These are phyloP conservation scores for Entonaema liquescens DNA, from an alignment of 495 filamentous ascomycete genomes.

Conservation along the genomic window DNA sequence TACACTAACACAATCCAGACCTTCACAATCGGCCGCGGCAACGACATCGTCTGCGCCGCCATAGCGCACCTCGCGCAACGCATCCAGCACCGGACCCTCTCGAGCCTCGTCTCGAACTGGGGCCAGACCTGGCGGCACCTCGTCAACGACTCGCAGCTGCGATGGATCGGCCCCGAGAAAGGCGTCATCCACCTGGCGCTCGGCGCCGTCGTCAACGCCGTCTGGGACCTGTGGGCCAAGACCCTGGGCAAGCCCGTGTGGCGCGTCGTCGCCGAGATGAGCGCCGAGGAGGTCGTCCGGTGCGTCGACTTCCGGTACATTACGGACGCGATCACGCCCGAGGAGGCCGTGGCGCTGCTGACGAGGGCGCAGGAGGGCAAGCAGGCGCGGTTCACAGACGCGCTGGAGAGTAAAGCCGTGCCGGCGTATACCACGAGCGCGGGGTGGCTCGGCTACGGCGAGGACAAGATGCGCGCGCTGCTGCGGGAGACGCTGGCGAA, in stretches of 20 bases:
- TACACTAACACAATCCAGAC: slow-evolving; percentile 62
- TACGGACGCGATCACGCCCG: slow-evolving; percentile 88
- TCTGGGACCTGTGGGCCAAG: slow-evolving; percentile 97
- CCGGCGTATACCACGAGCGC: slow-evolving; percentile 92
- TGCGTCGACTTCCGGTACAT: slow-evolving; percentile 96
- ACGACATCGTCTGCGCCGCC: slow-evolving; percentile 89
- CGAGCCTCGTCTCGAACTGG: slow-evolving; percentile 80
- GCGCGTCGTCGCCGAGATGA: slow-evolving; percentile 89
- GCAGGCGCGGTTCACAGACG: slow-evolving; percentile 71
- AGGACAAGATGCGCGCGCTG: slow-evolving; percentile 81
- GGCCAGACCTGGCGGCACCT: slow-evolving; percentile 91
- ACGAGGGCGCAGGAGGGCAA: slow-evolving; percentile 69
- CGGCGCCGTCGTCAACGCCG: slow-evolving; percentile 87
- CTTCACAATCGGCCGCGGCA: slow-evolving; percentile 95
- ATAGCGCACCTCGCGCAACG: slow-evolving; percentile 80
- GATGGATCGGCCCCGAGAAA: slow-evolving; percentile 96
- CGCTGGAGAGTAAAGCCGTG: slow-evolving; percentile 73
- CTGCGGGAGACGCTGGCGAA: slow-evolving; percentile 74
- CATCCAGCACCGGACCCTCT: slow-evolving; percentile 75
- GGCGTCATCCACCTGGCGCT: slow-evolving; percentile 93
- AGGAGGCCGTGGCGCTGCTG: slow-evolving; percentile 80
- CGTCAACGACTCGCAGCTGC: slow-evolving; percentile 86
- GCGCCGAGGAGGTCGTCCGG: slow-evolving; percentile 81
- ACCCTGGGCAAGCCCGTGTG: slow-evolving; percentile 85
- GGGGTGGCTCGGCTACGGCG: slow-evolving; percentile 92